Percentiles rank a stretch among this genome's conserved stretches.
Evolutionary conservation across 2,329 filamentous ascomycete species (phyloP).

Genomic region (Cercospora janseana): DNA sequence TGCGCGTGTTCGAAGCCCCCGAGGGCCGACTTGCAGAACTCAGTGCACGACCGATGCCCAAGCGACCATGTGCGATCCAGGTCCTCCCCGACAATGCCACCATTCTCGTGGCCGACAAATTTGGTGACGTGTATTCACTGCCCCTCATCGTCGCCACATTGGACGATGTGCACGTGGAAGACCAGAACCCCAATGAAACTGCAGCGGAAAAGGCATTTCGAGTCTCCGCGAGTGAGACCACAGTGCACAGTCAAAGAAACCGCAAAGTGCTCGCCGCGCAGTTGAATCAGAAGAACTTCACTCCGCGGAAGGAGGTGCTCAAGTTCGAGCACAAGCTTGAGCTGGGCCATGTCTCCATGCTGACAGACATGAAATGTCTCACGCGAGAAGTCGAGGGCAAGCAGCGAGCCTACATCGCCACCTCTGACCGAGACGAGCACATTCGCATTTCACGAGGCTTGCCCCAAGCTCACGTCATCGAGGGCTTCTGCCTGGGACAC

Average conservation of each 20-base stretch:
- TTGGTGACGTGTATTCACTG: slow-evolving; percentile 90
- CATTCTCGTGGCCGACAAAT: slow-evolving; percentile 88
- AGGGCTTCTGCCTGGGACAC: slow-evolving; percentile 86
- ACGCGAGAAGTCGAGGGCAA: slow-evolving; percentile 47
- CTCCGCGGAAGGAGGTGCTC: slow-evolving; percentile 47
- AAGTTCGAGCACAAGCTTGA: slow-evolving; percentile 73
- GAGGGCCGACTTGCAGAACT: slow-evolving; percentile 63
- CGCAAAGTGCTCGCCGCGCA: slow-evolving; percentile 58
- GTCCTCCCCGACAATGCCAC: slow-evolving; percentile 67
- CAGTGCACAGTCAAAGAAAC: slow-evolving; percentile 63
- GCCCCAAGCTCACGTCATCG: slow-evolving; percentile 83
- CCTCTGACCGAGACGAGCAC: slow-evolving; percentile 73
- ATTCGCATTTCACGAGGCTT: slow-evolving; percentile 81
- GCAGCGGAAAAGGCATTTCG: slow-evolving; percentile 40
- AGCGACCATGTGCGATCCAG: slow-evolving; percentile 75
- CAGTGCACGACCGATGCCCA: slow-evolving; percentile 82
- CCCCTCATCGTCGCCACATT: slow-evolving; percentile 59
- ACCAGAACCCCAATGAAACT: slow-evolving; percentile 16
- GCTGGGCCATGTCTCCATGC: slow-evolving; percentile 91
- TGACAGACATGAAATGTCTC: slow-evolving; percentile 69
- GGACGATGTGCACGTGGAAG: slow-evolving; percentile 36
- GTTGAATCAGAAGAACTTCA: slow-evolving; percentile 45
- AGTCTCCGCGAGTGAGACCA: slow-evolving; percentile 57
- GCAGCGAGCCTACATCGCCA: slow-evolving; percentile 60
- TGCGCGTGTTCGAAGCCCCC: slow-evolving; percentile 75